Conservation (phyloP, 1,284 basidiomycete genomes). For the Rhodotorula mucilaginosa region DNA sequence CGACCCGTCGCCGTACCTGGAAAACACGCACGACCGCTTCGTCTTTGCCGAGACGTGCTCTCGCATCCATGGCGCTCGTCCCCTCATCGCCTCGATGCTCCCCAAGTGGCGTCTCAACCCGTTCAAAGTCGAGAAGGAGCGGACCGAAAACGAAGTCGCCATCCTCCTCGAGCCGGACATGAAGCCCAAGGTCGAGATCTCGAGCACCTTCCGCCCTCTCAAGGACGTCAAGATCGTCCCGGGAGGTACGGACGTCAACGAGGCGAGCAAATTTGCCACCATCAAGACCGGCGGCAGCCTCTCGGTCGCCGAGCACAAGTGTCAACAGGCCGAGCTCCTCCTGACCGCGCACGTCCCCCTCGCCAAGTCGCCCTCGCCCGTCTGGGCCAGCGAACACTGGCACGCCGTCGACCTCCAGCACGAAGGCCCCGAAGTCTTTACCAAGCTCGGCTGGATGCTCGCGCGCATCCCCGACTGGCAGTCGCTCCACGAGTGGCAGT, state of each 20-base stretch:
- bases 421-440: slow-evolving; percentile 71
- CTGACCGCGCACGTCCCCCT: slow-evolving; percentile 70
- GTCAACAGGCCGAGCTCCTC: slow-evolving; percentile 69
- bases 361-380: slow-evolving; percentile 60
- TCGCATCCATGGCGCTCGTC: slow-evolving; percentile 72
- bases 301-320: slow-evolving; percentile 60
- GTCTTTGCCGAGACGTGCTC: slow-evolving; percentile 76
- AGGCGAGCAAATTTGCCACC: slow-evolving; percentile 27
- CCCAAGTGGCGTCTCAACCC: slow-evolving; percentile 59
- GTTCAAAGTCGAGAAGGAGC: not conserved
- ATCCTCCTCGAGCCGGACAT: slow-evolving; percentile 54
- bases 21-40: slow-evolving; percentile 68
- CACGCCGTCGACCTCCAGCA: slow-evolving; percentile 78
- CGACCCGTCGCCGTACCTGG: slow-evolving; percentile 76
- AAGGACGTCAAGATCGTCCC: slow-evolving; percentile 9
- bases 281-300: slow-evolving; percentile 54
- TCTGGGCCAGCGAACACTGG: slow-evolving; percentile 72
- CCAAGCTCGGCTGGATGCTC: slow-evolving; percentile 76
- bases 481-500: slow-evolving; percentile 63
- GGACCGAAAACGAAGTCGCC: slow-evolving; percentile 21
- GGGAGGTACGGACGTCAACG: slow-evolving; percentile 8
- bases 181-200: slow-evolving; percentile 55
- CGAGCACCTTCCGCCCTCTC: slow-evolving; percentile 60
- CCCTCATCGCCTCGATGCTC: slow-evolving; percentile 64
- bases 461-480: slow-evolving; percentile 75